Base-by-base conservation (phyloP, 1,139 yeast genomes). In the Insectozyma bohioensis region DNA sequence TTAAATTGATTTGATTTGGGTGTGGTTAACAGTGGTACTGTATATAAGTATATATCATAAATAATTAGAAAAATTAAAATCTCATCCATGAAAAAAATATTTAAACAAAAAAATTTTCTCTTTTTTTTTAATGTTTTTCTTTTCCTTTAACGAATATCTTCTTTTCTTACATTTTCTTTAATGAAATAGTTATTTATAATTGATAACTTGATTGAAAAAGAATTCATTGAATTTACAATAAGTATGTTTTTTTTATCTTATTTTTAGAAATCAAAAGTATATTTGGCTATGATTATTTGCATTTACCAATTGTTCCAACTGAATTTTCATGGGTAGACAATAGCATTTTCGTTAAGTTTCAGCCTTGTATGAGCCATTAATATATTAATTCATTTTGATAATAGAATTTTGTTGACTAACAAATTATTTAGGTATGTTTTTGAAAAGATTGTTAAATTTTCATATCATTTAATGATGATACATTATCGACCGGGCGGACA, bases 401-500 rank as follows among this genome's bases (percentile, higher is more conserved):
- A 15, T 3, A 8, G 14, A 7, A 24, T 11, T 2, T 20, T 14
- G 6, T 19, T 13, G 20, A 31, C 34, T 31, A 31, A 31, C 30
- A n/a, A 17, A n/a, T 8, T n/a, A n/a, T n/a, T 18, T 20, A 19
- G 21, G 33, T 35, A 24, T 28, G 30, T 35, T 13, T 32, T 6
- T 4, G 8, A n/a, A 23, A 18, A 6, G 14, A 20, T 24, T 14
- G 21, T 14, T 20, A 24, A 10, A 12, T 5, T 15, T 34, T n/a
- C n/a, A n/a, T n/a, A 20, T 39, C 42, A 44, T 51, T 51, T 54
- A 35, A 66, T 75, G 81, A 78, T 69, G 81, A 78, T 58, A 71
- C 58, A 51, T 59, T 63, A n/a, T 71, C 79, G 85, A 80, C 85
- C 85, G 85, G 86, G 86, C 86, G 86, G 86, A 78, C 86, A 78